Conservation (phyloP, 306 rosid genomes). For the Prunus armeniaca region DNA sequence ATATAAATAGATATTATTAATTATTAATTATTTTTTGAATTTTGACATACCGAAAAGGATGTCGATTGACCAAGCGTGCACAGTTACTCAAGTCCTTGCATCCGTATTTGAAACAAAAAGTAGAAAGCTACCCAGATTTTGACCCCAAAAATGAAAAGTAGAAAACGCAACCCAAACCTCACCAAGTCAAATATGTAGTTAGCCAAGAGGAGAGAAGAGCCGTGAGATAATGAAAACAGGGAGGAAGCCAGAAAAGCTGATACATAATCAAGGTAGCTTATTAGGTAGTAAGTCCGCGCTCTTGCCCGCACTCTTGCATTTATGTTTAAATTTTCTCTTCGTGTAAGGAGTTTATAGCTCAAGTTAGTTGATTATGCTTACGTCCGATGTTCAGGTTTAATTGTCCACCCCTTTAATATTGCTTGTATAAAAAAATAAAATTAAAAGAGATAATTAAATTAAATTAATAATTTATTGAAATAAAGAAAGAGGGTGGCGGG, state of each 20-base stretch:
- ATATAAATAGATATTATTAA: not conserved
- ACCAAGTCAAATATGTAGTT: not conserved
- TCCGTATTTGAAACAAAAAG: not conserved
- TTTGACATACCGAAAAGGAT: not conserved
- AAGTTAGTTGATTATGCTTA: too few relatives aligned
- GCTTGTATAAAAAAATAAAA: not conserved
- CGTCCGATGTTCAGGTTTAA: too few relatives aligned
- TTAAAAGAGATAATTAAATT: not conserved
- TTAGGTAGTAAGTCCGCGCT: too few relatives aligned
- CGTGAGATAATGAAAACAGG: not conserved
- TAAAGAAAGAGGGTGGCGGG: slow-evolving; percentile 15
- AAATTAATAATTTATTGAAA: too few relatives aligned
- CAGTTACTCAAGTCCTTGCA: not conserved
- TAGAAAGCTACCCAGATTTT: not conserved
- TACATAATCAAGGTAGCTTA: too few relatives aligned
- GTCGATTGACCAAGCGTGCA: not conserved
- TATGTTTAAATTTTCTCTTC: too few relatives aligned
- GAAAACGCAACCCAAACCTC: not conserved
- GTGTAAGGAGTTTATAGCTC: too few relatives aligned
- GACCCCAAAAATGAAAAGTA: not conserved
- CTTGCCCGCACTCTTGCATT: too few relatives aligned
- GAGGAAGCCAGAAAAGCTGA: not conserved
- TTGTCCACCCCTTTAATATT: too few relatives aligned
- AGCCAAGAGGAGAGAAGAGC: not conserved
- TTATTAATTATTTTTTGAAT: not conserved